phyloP scores from a whole-genome alignment of 1,284 basidiomycete genomes.

The Cryptococcus sp. region DNA sequence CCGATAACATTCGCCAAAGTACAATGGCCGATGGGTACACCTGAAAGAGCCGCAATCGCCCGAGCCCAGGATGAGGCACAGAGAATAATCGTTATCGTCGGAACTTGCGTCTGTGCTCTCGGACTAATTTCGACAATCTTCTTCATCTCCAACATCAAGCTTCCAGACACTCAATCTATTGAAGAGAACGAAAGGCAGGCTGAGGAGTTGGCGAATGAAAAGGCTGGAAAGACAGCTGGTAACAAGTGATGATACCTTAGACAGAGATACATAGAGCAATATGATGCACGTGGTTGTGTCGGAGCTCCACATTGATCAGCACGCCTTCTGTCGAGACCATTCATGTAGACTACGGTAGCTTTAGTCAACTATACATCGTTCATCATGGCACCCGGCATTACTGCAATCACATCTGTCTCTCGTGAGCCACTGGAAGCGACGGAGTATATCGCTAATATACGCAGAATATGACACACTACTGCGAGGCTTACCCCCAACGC shows the following conservation, averaged over 20 bases:
- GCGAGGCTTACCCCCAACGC: slow-evolving; percentile 21
- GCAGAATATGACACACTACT: slow-evolving; percentile 41
- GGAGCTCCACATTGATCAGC: neutral
- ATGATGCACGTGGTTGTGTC: neutral
- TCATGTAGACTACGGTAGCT: too few species aligned
- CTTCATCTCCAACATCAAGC: slow-evolving; percentile 24
- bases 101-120: slow-evolving; percentile 23
- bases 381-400: slow-evolving; percentile 22
- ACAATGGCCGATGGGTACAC: slow-evolving; percentile 23
- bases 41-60: slow-evolving; percentile 30
- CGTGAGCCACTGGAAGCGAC: slow-evolving; percentile 12
- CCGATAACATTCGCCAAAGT: slow-evolving; percentile 32
- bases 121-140: slow-evolving; percentile 23
- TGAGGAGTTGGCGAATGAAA: slow-evolving; percentile 6
- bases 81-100: slow-evolving; percentile 39
- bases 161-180: slow-evolving; percentile 34
- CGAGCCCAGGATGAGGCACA: slow-evolving; percentile 43
- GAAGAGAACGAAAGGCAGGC: slow-evolving; percentile 15
- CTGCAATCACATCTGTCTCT: slow-evolving; percentile 22
- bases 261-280: too few species aligned
- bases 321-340: neutral
- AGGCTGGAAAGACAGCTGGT: slow-evolving; percentile 33
- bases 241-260: too few species aligned
- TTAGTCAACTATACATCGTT: neutral
- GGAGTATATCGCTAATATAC: neutral